Evolutionary conservation across 1,139 yeast genomes (phyloP).

Genomic region (Fermentozyma sake): DNA sequence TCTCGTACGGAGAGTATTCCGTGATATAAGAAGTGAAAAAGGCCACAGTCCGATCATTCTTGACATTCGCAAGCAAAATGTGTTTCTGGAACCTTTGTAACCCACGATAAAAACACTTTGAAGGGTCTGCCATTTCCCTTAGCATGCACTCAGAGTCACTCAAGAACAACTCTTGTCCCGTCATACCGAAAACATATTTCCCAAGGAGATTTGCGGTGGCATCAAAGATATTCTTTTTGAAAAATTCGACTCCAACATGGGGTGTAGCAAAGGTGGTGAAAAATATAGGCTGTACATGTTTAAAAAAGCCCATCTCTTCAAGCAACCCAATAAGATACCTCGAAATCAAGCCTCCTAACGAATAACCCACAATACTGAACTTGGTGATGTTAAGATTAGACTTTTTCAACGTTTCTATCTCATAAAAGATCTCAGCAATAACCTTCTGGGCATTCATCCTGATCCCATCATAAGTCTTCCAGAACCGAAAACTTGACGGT

Average conservation of each 20-base stretch:
- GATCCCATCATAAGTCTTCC: constrained; percentile 85
- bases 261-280: constrained; percentile 90
- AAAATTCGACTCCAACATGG: constrained; percentile 69
- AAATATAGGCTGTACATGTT: constrained; percentile 54
- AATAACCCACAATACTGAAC: constrained; percentile 42
- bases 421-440: constrained; percentile 55
- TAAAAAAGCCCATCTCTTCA: constrained; percentile 50
- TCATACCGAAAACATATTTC: constrained; percentile 57
- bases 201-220: constrained; percentile 56
- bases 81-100: constrained; percentile 54
- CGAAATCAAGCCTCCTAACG: constrained; percentile 40
- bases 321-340: constrained; percentile 72
- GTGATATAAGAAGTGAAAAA: constrained; percentile 52
- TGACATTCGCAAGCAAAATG: constrained; percentile 64
- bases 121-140: constrained; percentile 52
- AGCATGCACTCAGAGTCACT: constrained; percentile 43
- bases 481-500: constrained; percentile 66
- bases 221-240: constrained; percentile 37
- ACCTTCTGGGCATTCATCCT: constrained; percentile 67
- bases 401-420: constrained; percentile 48
- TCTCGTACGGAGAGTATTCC: constrained; percentile 45
- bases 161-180: constrained; percentile 72
- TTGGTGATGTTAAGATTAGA: constrained; percentile 32
- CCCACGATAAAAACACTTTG: constrained; percentile 49
- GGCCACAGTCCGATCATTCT: constrained; percentile 64